A percentile compares a stretch with the other conserved stretches of the same genome.
Evolutionary conservation across 805 yeast genomes (phyloP).

Genomic region (Sungouiella thailandica): DNA sequence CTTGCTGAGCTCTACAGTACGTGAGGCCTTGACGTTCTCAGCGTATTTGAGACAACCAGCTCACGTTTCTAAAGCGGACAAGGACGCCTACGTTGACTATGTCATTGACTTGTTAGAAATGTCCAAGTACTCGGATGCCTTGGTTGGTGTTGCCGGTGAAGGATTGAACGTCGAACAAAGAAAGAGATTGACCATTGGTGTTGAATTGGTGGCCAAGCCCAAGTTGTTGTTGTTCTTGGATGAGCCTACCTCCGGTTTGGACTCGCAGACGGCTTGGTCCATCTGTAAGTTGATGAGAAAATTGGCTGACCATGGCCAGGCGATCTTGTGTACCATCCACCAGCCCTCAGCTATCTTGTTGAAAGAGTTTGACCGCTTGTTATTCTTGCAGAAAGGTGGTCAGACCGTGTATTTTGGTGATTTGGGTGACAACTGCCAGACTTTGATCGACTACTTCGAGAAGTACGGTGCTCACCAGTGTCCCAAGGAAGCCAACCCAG

Average conservation of each 20-base stretch:
- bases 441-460: slow-evolving; percentile 64
- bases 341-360: slow-evolving; percentile 71
- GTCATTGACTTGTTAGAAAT: slow-evolving; percentile 64
- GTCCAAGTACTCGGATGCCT: slow-evolving; percentile 69
- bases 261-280: slow-evolving; percentile 68
- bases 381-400: slow-evolving; percentile 72
- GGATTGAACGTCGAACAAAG: slow-evolving; percentile 30
- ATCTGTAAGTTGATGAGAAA: slow-evolving; percentile 63
- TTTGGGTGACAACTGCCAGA: slow-evolving; percentile 57
- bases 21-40: slow-evolving; percentile 69
- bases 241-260: slow-evolving; percentile 73
- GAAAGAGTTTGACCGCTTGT: slow-evolving; percentile 62
- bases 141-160: slow-evolving; percentile 71
- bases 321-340: slow-evolving; percentile 71
- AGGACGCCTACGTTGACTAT: slow-evolving; percentile 63
- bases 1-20: slow-evolving; percentile 61
- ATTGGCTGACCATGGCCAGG: slow-evolving; percentile 67
- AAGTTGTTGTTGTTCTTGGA: slow-evolving; percentile 57
- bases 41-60: slow-evolving; percentile 69
- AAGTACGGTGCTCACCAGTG: slow-evolving; percentile 68
- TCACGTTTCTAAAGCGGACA: slow-evolving; percentile 51
- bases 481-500: slow-evolving; percentile 20
- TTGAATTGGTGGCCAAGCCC: slow-evolving; percentile 68
- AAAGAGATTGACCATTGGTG: slow-evolving; percentile 52
- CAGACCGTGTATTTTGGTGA: slow-evolving; percentile 79